Percentiles rank a stretch among this genome's conserved stretches.
phyloP scores from a whole-genome alignment of 768 basidiomycete species.

The Tricholoma hemisulphureum region DNA sequence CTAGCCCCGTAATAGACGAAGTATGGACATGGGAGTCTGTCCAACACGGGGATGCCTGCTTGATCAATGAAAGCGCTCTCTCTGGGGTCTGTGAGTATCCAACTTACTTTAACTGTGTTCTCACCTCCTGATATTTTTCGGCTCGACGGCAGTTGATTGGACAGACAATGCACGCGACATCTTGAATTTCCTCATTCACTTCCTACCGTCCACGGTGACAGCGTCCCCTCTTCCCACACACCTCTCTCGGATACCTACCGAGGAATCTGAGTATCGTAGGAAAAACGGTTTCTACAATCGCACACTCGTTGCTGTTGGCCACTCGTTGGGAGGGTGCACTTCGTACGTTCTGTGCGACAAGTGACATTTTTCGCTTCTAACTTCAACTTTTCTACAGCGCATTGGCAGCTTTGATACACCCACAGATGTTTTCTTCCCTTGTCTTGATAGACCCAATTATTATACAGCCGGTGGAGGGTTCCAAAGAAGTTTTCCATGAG shows the following conservation, averaged over 20 bases:
- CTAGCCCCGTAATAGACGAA: slow-evolving; percentile 49
- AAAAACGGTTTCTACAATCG: slow-evolving; percentile 49
- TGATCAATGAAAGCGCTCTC: slow-evolving; percentile 60
- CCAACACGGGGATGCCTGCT: slow-evolving; percentile 82
- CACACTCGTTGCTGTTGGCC: slow-evolving; percentile 69
- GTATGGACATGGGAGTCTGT: slow-evolving; percentile 84
- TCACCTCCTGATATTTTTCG: background rate
- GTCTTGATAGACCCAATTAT: slow-evolving; percentile 82
- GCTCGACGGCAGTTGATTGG: slow-evolving; percentile 62
- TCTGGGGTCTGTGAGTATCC: slow-evolving; percentile 55
- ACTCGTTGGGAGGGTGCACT: slow-evolving; percentile 82
- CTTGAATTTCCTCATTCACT: slow-evolving; percentile 68
- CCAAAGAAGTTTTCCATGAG: slow-evolving; percentile 1
- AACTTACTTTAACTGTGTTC: background rate
- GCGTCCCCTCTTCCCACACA: slow-evolving; percentile 46
- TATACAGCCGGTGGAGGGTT: slow-evolving; percentile 19
- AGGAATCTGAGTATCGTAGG: slow-evolving; percentile 42
- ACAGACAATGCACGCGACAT: slow-evolving; percentile 75
- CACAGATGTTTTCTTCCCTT: slow-evolving; percentile 67
- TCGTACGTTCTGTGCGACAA: slow-evolving; percentile 48
- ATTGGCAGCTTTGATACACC: slow-evolving; percentile 63
- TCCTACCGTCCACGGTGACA: slow-evolving; percentile 49
- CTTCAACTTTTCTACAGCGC: slow-evolving; percentile 35
- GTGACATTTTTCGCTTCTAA: too few relatives aligned
- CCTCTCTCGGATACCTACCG: slow-evolving; percentile 46